Evolutionary conservation across 2,329 filamentous ascomycete species (phyloP), one percentile per base, ranked within the genome.

Genomic region (Cercospora berteroae): DNA sequence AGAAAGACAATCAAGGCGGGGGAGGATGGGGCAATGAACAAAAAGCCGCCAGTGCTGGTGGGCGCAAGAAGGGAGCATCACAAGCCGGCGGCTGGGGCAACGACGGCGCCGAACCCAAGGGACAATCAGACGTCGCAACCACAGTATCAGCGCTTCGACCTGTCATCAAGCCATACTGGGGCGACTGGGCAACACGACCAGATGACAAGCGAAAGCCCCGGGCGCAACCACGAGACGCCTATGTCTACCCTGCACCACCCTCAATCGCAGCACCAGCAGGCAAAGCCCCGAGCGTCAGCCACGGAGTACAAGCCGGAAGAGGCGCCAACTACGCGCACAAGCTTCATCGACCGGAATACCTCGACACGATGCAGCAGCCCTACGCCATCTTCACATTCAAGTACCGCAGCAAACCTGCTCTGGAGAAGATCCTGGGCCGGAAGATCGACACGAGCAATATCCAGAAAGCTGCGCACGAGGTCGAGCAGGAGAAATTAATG

Each of bases 301-400:
- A 75, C 48, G 74, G 69, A 33, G 67, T 76, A 4, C 72, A 74
- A 66, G 62, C 70, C 16, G 80, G 81, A 12, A 73, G 74, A 63
- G 80, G 79, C 1, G 76, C 74, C 1, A 65, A 72, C 16, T 83
- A 83, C 65, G 69, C 73, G 1, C 81, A 83, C 67, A 71, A 72
- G 0, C 69, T 77, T 0, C 74, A 73, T 1, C 69, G 77, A 4
- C 81, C 81, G 2, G 73, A 76, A 44, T 83, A 84, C 66, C 50
- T 83, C 5, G 82, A 84, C 69, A 63, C 68, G 0, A 75, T 80
- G 72, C 69, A 75, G 13, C 63, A 70, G 56, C 79, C 80, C 25
- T 84, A 82, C 66, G 82, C 81, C 0, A 79, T 83, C 10, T 84
- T 84, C 71, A 77, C 77, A n/a, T 84, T 84, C 78, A 81, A 81